Percentiles rank a stretch among this genome's conserved stretches.
phyloP scores from a whole-genome alignment of 1,284 basidiomycete genomes.

The Ustilago bromivora region DNA sequence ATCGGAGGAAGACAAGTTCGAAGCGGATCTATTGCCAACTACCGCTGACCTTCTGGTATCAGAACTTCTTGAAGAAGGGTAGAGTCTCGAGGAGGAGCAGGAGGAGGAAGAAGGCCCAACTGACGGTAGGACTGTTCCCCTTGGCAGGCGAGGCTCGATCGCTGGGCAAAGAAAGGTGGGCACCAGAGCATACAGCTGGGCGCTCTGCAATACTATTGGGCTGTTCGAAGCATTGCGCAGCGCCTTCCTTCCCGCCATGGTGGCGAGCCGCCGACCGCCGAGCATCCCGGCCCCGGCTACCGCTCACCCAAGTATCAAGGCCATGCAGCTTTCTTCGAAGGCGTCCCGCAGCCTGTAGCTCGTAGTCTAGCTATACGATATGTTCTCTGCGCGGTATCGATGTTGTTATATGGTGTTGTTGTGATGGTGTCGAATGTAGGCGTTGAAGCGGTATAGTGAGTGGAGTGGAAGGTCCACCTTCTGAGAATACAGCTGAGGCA shows the following conservation, averaged over 20 bases:
- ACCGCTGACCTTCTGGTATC: neutral
- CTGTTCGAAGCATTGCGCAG: slow-evolving; percentile 2
- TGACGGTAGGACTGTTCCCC: neutral
- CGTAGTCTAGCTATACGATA: neutral
- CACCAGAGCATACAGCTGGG: slow-evolving; percentile 9
- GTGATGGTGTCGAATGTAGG: neutral
- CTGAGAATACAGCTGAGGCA: slow-evolving; percentile 17
- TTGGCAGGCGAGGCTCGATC: slow-evolving; percentile 6
- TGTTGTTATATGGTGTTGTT: too few relatives aligned
- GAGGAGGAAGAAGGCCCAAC: slow-evolving; percentile 14
- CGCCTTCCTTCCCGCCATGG: slow-evolving; percentile 12
- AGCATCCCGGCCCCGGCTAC: slow-evolving; percentile 40
- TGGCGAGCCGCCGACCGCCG: slow-evolving; percentile 28
- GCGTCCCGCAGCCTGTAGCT: neutral
- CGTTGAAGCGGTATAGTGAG: neutral
- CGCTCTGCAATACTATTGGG: neutral
- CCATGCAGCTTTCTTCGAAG: slow-evolving; percentile 22
- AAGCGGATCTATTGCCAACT: neutral
- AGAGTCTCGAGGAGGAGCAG: neutral
- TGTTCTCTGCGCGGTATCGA: too few relatives aligned
- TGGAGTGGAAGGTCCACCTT: neutral
- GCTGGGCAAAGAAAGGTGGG: slow-evolving; percentile 32
- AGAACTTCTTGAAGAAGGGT: neutral
- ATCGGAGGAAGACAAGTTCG: neutral
- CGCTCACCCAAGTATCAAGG: slow-evolving; percentile 11